Percentiles rank a stretch among this genome's conserved stretches.
These are phyloP conservation scores for Thermothielavioides terrestris DNA, from an alignment of 495 filamentous ascomycete genomes.

Conservation along the genomic window DNA sequence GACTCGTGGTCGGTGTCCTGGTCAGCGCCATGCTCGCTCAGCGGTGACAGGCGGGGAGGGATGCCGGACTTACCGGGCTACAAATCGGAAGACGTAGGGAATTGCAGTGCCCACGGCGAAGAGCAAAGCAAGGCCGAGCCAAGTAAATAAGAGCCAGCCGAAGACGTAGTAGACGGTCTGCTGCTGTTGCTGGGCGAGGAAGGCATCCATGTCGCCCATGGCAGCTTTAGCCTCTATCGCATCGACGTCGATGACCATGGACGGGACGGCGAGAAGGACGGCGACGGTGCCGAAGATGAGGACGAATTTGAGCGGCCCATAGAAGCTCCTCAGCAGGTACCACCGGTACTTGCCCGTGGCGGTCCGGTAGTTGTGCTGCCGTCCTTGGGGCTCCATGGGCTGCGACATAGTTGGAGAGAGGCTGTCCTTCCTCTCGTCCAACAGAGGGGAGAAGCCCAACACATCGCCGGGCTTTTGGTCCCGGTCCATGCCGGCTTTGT, in stretches of 20 bases:
- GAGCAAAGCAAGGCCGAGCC: conserved; percentile 13
- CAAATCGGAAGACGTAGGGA: conserved; percentile 21
- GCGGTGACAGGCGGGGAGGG: not conserved
- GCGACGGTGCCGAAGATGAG: conserved; percentile 8
- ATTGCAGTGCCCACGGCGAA: conserved; percentile 13
- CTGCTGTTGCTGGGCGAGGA: conserved; percentile 2
- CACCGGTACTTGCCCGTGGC: conserved; percentile 1
- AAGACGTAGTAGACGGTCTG: conserved; percentile 18
- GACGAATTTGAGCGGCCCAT: conserved; percentile 8
- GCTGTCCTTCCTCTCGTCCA: conserved; percentile 1
- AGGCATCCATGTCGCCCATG: not conserved
- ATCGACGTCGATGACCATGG: conserved; percentile 8
- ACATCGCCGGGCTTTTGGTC: not conserved
- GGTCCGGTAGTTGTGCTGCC: not conserved
- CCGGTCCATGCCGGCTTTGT: not conserved
- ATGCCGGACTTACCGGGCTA: conserved; percentile 12
- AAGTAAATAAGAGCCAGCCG: conserved; percentile 14
- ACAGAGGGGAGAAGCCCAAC: not conserved
- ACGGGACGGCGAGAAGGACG: conserved; percentile 10
- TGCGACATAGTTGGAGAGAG: not conserved
- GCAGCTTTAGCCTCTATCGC: conserved; percentile 3
- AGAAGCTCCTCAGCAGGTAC: conserved; percentile 2
- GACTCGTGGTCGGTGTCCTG: not conserved
- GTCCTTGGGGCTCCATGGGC: not conserved
- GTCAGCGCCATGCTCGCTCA: not conserved